phyloP scores from a whole-genome alignment of 495 filamentous ascomycete species.

The Daldinia vernicosa region DNA sequence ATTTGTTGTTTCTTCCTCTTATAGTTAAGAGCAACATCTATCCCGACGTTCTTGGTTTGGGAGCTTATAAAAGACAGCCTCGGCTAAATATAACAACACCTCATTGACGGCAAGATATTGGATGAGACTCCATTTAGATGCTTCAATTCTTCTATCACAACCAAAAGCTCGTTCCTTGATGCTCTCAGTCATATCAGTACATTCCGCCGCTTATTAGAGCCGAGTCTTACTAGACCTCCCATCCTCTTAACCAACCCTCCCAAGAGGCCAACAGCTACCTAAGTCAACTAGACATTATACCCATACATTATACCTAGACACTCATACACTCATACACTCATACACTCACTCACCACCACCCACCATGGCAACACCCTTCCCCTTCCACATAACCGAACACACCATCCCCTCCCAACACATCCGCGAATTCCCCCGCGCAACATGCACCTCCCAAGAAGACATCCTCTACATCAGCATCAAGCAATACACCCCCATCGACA shows the following conservation, averaged over 20 bases:
- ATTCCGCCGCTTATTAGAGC: neutral
- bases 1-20: neutral
- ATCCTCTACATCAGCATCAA: conserved; percentile 76
- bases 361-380: conserved; percentile 26
- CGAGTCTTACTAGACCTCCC: neutral
- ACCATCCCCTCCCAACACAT: conserved; percentile 71
- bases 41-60: conserved; percentile 8
- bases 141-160: conserved; percentile 4
- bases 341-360: neutral
- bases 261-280: neutral
- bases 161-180: neutral
- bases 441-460: conserved; percentile 68
- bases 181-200: neutral
- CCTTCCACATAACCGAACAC: conserved; percentile 61
- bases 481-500: conserved; percentile 80
- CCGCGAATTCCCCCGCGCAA: conserved; percentile 74
- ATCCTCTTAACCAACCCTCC: neutral
- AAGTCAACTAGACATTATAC: neutral
- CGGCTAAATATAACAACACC: conserved; percentile 22
- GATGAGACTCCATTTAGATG: neutral
- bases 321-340: neutral
- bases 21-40: neutral
- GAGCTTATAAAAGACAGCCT: conserved; percentile 6
- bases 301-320: neutral
- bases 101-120: neutral